Conservation (phyloP, 2,329 filamentous ascomycete genomes). For the Erysiphe pulchra region DNA sequence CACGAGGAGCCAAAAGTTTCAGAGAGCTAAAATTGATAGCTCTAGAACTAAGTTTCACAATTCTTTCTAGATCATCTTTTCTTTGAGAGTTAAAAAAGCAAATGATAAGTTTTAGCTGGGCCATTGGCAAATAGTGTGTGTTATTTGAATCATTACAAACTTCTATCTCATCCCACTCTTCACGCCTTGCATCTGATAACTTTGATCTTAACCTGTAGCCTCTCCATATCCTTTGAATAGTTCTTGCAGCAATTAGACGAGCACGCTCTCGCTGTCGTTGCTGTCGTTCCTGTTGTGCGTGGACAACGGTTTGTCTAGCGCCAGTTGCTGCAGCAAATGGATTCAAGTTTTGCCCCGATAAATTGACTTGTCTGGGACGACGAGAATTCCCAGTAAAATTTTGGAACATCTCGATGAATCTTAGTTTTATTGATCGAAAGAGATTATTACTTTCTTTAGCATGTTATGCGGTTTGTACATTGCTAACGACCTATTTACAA, state of each 20-base stretch:
- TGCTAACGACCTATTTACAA: neutral
- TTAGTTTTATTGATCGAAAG: neutral
- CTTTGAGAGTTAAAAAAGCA: conserved; percentile 21
- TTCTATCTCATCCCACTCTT: conserved; percentile 30
- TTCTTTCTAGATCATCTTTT: conserved; percentile 22
- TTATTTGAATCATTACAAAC: neutral
- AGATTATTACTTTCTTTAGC: neutral
- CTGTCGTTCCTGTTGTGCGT: conserved; percentile 66
- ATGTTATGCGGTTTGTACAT: neutral
- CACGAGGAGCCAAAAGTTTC: conserved; percentile 11
- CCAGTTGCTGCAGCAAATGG: conserved; percentile 44
- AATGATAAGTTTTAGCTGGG: conserved; percentile 22
- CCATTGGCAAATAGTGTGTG: conserved; percentile 14
- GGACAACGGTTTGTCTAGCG: conserved; percentile 52
- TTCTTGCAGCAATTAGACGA: conserved; percentile 43
- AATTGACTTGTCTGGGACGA: conserved; percentile 74
- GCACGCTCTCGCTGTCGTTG: conserved; percentile 61
- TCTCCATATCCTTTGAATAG: conserved; percentile 62
- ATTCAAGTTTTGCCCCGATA: conserved; percentile 62
- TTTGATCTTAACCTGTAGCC: conserved; percentile 38
- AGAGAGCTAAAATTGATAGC: conserved; percentile 13
- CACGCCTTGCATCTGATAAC: conserved; percentile 30
- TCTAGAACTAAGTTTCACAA: conserved; percentile 17
- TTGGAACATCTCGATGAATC: conserved; percentile 46
- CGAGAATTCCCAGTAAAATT: conserved; percentile 76